Base-by-base conservation (phyloP, 257 asterid species). In the Leptodermis oblonga region DNA sequence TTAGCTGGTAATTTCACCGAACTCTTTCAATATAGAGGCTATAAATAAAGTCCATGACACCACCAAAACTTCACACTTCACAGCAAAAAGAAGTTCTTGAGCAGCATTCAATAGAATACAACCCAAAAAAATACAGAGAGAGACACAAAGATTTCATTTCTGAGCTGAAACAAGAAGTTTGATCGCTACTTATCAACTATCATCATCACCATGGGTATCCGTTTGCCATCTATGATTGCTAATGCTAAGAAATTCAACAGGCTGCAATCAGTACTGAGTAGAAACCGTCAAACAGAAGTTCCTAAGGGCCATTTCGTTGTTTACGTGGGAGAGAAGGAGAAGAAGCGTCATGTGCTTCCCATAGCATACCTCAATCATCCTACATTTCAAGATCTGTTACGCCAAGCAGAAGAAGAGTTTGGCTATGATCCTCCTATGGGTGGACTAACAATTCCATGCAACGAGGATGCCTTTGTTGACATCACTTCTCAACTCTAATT, bases 381-480 rank as follows among this genome's bases (percentile, higher is more conserved):
- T 7, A 39, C 22, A 0, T 81, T 81, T 59, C 84, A 74, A 66
- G 82, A 80, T 14, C 45, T 81, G 51, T 28, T 81, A 14, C 62
- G 54, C 22, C 67, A 67, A 31, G 74, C 72, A 0, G 85, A 77
- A 55, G 82, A 77, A 48, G 78, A 81, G 62, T 74, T 74, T 4
- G 85, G 85, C 5, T 74, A 63, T 25, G 67, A 81, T 49, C 70
- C 52, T 77, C 81, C 82, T 0, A 65, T 68, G 71, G 85, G 82
- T 0, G 76, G 78, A 51, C 67, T 77, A 2, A 77, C 82, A 17
- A 77, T 81, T 61, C 85, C 85, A 4, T 81, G 82, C 65, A 56
- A 30, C 1, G 80, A 74, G 30, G 72, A 74, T 23, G 36, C 49
- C 37, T 77, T 80, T 28, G 20, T 77, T 45, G 37, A 71, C 7